Base-by-base conservation (phyloP, 306 rosid genomes). In the Medicago arabica region DNA sequence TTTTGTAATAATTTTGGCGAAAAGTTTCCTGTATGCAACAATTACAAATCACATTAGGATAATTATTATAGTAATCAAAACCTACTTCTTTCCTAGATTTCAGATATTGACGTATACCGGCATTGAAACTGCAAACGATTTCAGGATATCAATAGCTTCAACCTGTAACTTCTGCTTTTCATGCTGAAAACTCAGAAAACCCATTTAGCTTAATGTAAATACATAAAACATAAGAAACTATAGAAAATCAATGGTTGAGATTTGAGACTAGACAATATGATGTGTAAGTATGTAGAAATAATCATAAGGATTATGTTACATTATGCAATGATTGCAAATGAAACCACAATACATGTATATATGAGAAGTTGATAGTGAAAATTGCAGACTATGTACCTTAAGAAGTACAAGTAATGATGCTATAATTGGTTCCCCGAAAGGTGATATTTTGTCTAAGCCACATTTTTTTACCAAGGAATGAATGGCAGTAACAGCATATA, bases 111-210 rank as follows among this genome's bases (percentile, higher is more conserved):
- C 19, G 25, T 11, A 54, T 76, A 81, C 81, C 70, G 74, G 85
- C 10, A 39, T 54, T 10, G 5, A 63, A 53, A 1, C 31, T 55
- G 78, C 75, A 58, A 64, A 10, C 34, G 41, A 34, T 71, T 8
- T 16, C 71, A 76, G 78, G 67, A 69, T 71, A 21, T 71, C 75
- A 36, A 65, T 19, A 34, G 75, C 81, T 58, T 71, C 65, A 2
- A 19, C 75, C 58, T 38, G 64, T 36, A 71, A 13, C 50, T 11
- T 21, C 58, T 40, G 75, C 4, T 34, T 38, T 13, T 44, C 49
- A 46, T 76, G 49, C 81, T 75, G 74, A 39, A 81, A 81, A 38
- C 34, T 40, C 44, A 69, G 61, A 81, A 25, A 75, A 49, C 25
- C 21, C 41, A 60, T 14, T 69, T 31, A 38, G 58, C 60, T 78